phyloP scores from a whole-genome alignment of 2,329 filamentous ascomycete genomes.

The Colletotrichum viniferum region DNA sequence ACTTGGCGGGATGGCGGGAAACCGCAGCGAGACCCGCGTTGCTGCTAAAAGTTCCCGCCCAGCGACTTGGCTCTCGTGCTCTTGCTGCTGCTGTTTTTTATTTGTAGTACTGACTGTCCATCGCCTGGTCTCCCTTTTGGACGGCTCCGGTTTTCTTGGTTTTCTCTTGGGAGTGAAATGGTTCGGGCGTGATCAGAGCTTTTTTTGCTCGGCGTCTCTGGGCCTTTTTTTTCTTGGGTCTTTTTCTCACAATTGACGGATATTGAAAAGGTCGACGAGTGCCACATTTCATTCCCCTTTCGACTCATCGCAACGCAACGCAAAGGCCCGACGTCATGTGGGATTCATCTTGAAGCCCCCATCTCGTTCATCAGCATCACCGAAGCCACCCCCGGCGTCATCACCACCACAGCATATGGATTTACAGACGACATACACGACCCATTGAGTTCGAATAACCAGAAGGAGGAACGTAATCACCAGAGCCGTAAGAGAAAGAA shows the following conservation, averaged over 20 bases:
- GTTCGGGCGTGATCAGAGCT: slow-evolving; percentile 8
- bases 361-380: background rate
- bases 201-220: slow-evolving; percentile 9
- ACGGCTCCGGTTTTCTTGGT: background rate
- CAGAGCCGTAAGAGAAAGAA: background rate
- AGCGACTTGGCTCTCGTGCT: background rate
- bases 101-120: background rate
- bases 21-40: background rate
- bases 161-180: background rate
- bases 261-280: background rate
- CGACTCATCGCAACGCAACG: background rate
- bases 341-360: background rate
- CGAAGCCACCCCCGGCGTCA: background rate
- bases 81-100: background rate
- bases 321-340: background rate
- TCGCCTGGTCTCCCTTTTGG: background rate
- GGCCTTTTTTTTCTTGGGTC: background rate
- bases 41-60: background rate
- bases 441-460: background rate
- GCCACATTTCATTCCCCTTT: background rate
- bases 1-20: slow-evolving; percentile 14
- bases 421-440: background rate
- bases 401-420: background rate
- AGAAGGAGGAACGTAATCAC: background rate
- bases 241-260: no score